Percentiles rank a stretch among this genome's conserved stretches.
These are phyloP conservation scores for Pelargonium exstipulatum DNA, from an alignment of 441 rosid genomes.

Conservation along the genomic window DNA sequence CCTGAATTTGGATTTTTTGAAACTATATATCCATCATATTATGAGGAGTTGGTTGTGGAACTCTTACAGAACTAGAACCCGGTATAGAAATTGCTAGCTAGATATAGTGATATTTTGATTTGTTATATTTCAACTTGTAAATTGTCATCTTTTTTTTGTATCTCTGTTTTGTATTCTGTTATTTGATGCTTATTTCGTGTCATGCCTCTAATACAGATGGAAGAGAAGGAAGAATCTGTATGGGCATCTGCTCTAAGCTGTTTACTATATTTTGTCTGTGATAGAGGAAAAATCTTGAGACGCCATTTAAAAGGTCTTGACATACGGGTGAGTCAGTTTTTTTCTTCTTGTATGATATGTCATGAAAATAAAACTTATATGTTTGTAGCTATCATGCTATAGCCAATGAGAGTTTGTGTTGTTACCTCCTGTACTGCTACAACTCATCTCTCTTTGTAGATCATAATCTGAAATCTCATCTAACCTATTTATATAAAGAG, in stretches of 20 bases:
- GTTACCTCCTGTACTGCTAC: neutral
- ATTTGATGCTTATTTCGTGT: constrained; percentile 23
- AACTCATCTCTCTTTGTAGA: neutral
- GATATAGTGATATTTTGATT: too few relatives aligned
- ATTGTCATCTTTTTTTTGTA: constrained; percentile 38
- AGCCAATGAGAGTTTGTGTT: neutral
- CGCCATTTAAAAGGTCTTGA: constrained; percentile 84
- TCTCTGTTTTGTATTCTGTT: constrained; percentile 20
- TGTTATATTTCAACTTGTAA: too few relatives aligned
- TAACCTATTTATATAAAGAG: too few relatives aligned
- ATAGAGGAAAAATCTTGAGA: constrained; percentile 81
- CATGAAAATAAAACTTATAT: neutral
- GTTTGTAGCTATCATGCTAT: neutral
- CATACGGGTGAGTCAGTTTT: constrained; percentile 70
- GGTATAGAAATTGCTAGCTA: too few relatives aligned
- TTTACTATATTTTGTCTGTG: constrained; percentile 88
- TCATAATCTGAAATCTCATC: constrained; percentile 2
- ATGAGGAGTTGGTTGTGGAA: neutral
- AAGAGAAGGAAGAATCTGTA: constrained; percentile 84
- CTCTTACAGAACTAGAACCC: too few relatives aligned
- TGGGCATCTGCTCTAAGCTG: constrained; percentile 99
- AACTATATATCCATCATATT: neutral
- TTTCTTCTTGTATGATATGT: constrained; percentile 16
- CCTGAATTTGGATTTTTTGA: neutral
- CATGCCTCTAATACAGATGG: constrained; percentile 45